phyloP scores from a whole-genome alignment of 331 rosid genomes.

The Malus hybrid region DNA sequence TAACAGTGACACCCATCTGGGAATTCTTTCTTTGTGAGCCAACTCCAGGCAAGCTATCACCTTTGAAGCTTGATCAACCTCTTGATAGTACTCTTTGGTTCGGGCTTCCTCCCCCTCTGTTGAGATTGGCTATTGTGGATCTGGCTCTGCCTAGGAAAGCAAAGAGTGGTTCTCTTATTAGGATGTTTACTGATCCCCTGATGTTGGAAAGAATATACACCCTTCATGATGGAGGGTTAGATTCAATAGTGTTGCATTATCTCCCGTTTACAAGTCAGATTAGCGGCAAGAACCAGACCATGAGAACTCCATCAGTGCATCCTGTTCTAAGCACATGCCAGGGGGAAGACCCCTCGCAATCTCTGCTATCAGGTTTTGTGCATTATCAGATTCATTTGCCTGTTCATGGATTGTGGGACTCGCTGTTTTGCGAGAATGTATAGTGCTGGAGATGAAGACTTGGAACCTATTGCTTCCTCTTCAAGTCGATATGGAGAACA shows the following conservation, averaged over 20 bases:
- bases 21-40: constrained; percentile 89
- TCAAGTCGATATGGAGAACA: constrained; percentile 51
- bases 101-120: constrained; percentile 73
- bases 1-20: constrained; percentile 71
- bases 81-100: constrained; percentile 70
- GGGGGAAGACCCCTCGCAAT: constrained; percentile 51
- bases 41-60: constrained; percentile 19
- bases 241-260: constrained; percentile 88
- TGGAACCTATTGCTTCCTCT: constrained; percentile 68
- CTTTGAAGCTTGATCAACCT: constrained; percentile 40
- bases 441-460: constrained; percentile 81
- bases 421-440: constrained; percentile 63
- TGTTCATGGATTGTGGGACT: constrained; percentile 91
- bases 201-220: constrained; percentile 78
- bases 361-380: constrained; percentile 67
- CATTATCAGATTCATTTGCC: constrained; percentile 91
- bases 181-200: constrained; percentile 67
- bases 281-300: constrained; percentile 59
- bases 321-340: constrained; percentile 86
- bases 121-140: constrained; percentile 88
- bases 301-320: constrained; percentile 87
- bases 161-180: constrained; percentile 47
- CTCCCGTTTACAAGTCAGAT: constrained; percentile 93
- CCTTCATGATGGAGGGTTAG: constrained; percentile 90
- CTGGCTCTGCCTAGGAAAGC: constrained; percentile 67